Conservation (phyloP, 2,329 filamentous ascomycete genomes). For the Clarireedia homoeocarpa region DNA sequence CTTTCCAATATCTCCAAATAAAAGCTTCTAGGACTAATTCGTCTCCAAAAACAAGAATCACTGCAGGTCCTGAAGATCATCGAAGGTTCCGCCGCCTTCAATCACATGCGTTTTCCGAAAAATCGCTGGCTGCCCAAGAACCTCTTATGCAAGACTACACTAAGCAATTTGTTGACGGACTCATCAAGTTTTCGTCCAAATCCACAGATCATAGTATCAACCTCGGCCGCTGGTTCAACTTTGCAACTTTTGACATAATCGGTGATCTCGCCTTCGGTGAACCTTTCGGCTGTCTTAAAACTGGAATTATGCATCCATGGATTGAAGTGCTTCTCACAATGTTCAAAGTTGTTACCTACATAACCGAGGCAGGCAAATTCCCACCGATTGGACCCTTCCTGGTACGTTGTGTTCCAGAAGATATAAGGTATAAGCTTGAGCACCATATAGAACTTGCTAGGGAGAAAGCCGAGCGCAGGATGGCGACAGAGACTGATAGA, state of each 20-base stretch:
- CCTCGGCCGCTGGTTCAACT: conserved; percentile 30
- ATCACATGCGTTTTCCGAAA: conserved; percentile 28
- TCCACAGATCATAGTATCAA: not conserved
- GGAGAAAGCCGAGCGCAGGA: not conserved
- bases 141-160: conserved; percentile 11
- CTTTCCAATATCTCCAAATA: not conserved
- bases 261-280: conserved; percentile 39
- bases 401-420: not conserved
- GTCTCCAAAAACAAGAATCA: not conserved
- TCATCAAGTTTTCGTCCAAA: conserved; percentile 1
- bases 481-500: not conserved
- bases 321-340: not conserved
- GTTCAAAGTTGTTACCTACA: not conserved
- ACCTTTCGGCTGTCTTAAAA: conserved; percentile 30
- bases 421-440: accelerated
- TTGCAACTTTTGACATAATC: conserved; percentile 32
- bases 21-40: not conserved
- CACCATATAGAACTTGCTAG: not conserved
- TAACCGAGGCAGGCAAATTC: not conserved
- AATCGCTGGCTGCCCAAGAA: conserved; percentile 27
- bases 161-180: not conserved
- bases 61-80: conserved; percentile 16
- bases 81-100: conserved; percentile 24
- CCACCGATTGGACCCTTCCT: not conserved
- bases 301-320: not conserved